Percentiles rank a stretch among this genome's conserved stretches.
Evolutionary conservation across 495 filamentous ascomycete species (phyloP).

Genomic region (Lophiotrema nucula): DNA sequence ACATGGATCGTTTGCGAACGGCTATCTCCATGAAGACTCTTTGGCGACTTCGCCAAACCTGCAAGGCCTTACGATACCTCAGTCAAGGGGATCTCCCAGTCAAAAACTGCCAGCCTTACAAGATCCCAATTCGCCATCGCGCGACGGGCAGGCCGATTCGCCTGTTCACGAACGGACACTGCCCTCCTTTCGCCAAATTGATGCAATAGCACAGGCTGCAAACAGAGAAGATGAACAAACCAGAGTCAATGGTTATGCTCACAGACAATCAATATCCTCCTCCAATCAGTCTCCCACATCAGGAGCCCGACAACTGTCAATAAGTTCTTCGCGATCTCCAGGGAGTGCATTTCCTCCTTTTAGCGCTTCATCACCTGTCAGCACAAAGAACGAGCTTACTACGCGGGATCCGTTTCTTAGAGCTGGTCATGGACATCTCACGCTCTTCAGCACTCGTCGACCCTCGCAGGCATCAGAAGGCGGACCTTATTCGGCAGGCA

Average conservation of each 20-base stretch:
- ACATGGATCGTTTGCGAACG: conserved; percentile 19
- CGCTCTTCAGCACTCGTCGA: conserved; percentile 34
- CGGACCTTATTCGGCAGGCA: conserved; percentile 29
- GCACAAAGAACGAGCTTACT: conserved; percentile 31
- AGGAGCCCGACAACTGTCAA: conserved; percentile 24
- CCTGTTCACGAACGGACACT: conserved; percentile 27
- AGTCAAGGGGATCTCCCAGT: conserved; percentile 28
- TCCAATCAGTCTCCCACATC: conserved; percentile 32
- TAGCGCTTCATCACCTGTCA: conserved; percentile 36
- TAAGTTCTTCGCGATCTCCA: conserved; percentile 27
- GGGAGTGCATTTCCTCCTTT: conserved; percentile 24
- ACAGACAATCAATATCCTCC: conserved; percentile 35
- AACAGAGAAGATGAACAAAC: conserved; percentile 27
- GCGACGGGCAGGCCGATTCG: conserved; percentile 27
- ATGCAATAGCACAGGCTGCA: conserved; percentile 37
- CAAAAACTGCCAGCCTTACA: conserved; percentile 34
- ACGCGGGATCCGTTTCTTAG: conserved; percentile 32
- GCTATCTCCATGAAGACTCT: conserved; percentile 25
- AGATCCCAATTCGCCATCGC: conserved; percentile 26
- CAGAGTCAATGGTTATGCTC: conserved; percentile 28
- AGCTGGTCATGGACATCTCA: conserved; percentile 23
- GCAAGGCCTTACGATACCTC: conserved; percentile 27
- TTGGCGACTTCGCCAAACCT: conserved; percentile 33
- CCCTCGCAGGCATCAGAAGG: conserved; percentile 37
- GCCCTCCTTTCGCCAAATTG: conserved; percentile 34